A percentile compares a stretch with the other conserved stretches of the same genome.
Evolutionary conservation across 768 basidiomycete genomes (phyloP).

Genomic region (Tulasnella sp.): DNA sequence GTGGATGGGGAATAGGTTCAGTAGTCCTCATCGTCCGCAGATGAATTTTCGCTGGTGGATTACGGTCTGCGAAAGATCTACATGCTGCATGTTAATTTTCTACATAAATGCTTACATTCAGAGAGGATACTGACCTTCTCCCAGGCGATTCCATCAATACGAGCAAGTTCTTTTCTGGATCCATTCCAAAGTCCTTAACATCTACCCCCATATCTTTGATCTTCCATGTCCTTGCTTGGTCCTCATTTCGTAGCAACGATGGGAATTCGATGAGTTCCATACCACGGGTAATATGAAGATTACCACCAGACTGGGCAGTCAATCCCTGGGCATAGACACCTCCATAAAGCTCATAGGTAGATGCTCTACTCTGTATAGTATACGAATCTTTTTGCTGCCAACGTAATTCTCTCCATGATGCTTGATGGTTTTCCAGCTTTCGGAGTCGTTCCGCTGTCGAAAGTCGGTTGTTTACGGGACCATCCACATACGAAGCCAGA

Average conservation of each 20-base stretch:
- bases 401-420: constrained; percentile 1
- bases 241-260: background rate
- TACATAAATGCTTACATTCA: background rate
- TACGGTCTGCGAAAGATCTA: background rate
- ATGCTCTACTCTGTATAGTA: background rate
- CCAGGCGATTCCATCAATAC: background rate
- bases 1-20: background rate
- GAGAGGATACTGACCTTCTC: background rate
- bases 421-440: constrained; percentile 4
- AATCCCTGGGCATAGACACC: constrained; percentile 12
- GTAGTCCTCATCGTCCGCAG: background rate
- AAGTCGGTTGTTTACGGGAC: background rate
- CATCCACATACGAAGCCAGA: constrained; percentile 3
- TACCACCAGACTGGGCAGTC: background rate
- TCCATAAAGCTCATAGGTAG: constrained; percentile 8
- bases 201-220: background rate
- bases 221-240: constrained; percentile 2
- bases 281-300: background rate
- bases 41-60: constrained; percentile 3
- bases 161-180: constrained; percentile 9
- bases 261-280: constrained; percentile 12
- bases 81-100: background rate
- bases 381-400: constrained; percentile 3
- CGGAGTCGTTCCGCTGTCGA: constrained; percentile 7
- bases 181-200: constrained; percentile 12